Conservation (phyloP, 768 basidiomycete species). For the Podaxis sp. region DNA sequence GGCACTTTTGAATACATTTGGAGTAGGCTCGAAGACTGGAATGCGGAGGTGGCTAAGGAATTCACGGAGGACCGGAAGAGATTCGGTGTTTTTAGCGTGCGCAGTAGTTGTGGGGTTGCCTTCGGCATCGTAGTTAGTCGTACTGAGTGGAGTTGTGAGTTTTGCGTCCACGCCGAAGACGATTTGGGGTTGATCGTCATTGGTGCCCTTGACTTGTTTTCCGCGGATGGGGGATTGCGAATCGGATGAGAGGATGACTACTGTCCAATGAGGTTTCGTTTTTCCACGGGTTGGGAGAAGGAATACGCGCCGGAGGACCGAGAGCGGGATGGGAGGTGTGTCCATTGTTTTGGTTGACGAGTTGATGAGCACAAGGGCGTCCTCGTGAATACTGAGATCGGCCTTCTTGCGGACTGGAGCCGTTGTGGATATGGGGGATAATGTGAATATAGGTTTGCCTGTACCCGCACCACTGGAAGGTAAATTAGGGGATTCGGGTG, state of each 20-base stretch:
- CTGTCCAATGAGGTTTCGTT: slow-evolving; percentile 66
- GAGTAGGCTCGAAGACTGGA: slow-evolving; percentile 39
- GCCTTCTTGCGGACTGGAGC: slow-evolving; percentile 76
- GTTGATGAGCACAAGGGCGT: slow-evolving; percentile 49
- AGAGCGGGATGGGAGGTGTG: slow-evolving; percentile 40
- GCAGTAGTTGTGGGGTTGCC: slow-evolving; percentile 22
- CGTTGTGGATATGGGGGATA: slow-evolving; percentile 64
- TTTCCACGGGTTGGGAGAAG: slow-evolving; percentile 74
- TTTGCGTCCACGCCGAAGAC: slow-evolving; percentile 70
- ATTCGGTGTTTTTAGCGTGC: slow-evolving; percentile 48
- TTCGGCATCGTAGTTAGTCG: slow-evolving; percentile 30
- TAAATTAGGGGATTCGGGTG: slow-evolving; percentile 12
- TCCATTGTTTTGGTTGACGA: slow-evolving; percentile 45
- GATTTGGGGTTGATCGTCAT: slow-evolving; percentile 43
- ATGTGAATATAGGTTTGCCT: slow-evolving; percentile 48
- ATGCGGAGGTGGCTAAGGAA: slow-evolving; percentile 46
- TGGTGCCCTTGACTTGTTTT: slow-evolving; percentile 26
- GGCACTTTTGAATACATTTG: slow-evolving; percentile 52
- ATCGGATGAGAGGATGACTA: slow-evolving; percentile 58
- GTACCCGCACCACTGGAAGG: slow-evolving; percentile 18
- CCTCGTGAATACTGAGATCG: slow-evolving; percentile 53
- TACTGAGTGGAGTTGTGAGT: slow-evolving; percentile 39
- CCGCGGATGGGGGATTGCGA: slow-evolving; percentile 32
- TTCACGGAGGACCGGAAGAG: slow-evolving; percentile 41
- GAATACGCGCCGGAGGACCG: slow-evolving; percentile 55